phyloP scores from a whole-genome alignment of 192 early-diverging fungal genomes.

The Kappamyces sp. region DNA sequence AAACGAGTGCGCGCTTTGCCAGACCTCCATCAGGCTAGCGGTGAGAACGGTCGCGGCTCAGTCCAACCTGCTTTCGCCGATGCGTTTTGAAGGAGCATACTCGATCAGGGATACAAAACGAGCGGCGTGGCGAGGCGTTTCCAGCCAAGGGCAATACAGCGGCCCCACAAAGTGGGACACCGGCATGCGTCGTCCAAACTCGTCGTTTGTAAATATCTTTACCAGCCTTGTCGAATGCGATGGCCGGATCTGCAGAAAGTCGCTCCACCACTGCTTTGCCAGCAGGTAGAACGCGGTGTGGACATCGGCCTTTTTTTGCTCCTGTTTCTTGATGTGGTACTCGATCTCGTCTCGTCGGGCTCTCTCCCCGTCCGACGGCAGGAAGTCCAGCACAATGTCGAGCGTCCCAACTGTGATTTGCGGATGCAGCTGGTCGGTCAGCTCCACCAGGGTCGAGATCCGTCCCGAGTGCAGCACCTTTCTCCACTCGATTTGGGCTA shows the following conservation, averaged over 20 bases:
- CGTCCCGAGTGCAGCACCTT: constrained; percentile 2
- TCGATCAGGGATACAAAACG: constrained; percentile 10
- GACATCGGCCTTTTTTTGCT: neutral
- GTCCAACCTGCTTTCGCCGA: neutral
- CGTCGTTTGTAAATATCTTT: constrained; percentile 16
- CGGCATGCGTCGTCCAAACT: constrained; percentile 1
- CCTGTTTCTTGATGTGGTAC: constrained; percentile 7
- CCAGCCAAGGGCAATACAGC: neutral
- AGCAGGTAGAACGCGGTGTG: neutral
- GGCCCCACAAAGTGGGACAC: constrained; percentile 8
- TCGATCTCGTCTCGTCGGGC: constrained; percentile 1
- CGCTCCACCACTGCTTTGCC: constrained; percentile 17
- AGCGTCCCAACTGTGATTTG: constrained; percentile 5
- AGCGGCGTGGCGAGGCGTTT: constrained; percentile 1
- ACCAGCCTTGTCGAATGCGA: constrained; percentile 4
- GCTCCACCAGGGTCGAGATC: constrained; percentile 2
- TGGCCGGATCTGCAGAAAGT: constrained; percentile 10
- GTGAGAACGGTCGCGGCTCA: neutral
- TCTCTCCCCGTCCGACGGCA: neutral
- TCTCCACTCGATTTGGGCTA: constrained; percentile 7
- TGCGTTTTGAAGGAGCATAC: neutral
- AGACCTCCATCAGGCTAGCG: constrained; percentile 9
- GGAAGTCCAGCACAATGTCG: constrained; percentile 1
- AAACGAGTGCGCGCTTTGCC: neutral
- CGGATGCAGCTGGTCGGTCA: neutral